Evolutionary conservation across 208 protist genomes (phyloP).

Genomic region (Acanthamoeba royreba): DNA sequence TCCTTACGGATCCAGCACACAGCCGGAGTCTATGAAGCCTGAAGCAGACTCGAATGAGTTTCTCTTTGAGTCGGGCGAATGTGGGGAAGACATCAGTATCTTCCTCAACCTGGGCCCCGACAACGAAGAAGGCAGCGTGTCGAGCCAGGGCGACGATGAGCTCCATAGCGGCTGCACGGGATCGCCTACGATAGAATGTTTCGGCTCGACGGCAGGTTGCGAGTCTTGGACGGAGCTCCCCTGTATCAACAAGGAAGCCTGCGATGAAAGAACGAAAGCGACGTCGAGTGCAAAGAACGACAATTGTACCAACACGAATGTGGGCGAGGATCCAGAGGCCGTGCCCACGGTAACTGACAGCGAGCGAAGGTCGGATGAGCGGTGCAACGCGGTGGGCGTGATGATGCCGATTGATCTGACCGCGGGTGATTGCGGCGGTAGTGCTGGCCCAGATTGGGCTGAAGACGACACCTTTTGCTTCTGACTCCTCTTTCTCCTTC

Average conservation of each 20-base stretch:
- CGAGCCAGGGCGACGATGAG: background rate
- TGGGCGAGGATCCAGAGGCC: background rate
- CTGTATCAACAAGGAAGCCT: background rate
- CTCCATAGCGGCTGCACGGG: background rate
- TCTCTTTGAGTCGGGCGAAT: background rate
- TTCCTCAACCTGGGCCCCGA: background rate
- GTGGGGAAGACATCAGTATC: background rate
- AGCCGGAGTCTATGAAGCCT: too few relatives aligned
- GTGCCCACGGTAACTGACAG: background rate
- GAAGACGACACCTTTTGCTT: too few relatives aligned
- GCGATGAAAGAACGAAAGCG: background rate
- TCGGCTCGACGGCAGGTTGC: background rate
- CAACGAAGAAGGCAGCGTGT: background rate
- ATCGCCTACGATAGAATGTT: background rate
- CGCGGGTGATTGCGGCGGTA: too few relatives aligned
- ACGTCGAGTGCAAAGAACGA: background rate
- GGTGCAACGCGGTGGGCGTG: too few relatives aligned
- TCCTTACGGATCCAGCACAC: too few relatives aligned
- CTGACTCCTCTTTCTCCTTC: too few relatives aligned
- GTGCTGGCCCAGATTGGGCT: too few relatives aligned
- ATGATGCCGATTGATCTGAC: too few relatives aligned
- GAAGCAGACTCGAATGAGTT: background rate
- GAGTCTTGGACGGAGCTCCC: background rate
- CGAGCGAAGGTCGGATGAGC: background rate
- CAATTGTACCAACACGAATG: background rate